Conservation (phyloP, 2,329 filamentous ascomycete species). For the Aspergillus novoparasiticus region DNA sequence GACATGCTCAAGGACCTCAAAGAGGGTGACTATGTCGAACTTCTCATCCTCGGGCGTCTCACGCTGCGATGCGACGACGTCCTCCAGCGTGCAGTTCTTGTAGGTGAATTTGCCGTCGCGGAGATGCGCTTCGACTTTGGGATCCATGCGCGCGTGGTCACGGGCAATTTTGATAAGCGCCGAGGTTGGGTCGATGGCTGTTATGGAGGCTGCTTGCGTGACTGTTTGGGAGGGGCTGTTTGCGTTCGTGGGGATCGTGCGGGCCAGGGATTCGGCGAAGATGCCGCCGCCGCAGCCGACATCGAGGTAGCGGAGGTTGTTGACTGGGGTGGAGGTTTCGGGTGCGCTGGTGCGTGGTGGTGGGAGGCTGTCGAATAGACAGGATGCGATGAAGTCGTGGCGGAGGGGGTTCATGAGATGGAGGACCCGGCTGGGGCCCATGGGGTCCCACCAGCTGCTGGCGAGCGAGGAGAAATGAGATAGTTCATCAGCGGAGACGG, state of each 20-base stretch:
- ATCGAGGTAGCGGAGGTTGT: constrained; percentile 70
- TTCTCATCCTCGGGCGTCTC: constrained; percentile 35
- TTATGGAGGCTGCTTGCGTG: constrained; percentile 44
- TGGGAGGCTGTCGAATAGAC: constrained; percentile 60
- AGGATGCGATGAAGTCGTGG: constrained; percentile 83
- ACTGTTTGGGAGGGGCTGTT: constrained; percentile 23
- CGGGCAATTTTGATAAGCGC: constrained; percentile 64
- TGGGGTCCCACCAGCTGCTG: constrained; percentile 94
- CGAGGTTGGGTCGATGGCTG: constrained; percentile 49
- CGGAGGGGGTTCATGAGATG: constrained; percentile 98
- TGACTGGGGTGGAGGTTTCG: constrained; percentile 26
- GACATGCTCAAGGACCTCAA: constrained; percentile 96
- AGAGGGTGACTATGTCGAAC: constrained; percentile 82
- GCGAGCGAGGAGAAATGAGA: constrained; percentile 94
- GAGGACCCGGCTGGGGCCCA: constrained; percentile 86
- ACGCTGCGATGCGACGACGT: constrained; percentile 20
- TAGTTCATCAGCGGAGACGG: constrained; percentile 85
- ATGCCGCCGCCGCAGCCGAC: constrained; percentile 96
- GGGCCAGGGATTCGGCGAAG: constrained; percentile 72
- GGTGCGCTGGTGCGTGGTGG: constrained; percentile 27
- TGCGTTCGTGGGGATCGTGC: constrained; percentile 37
- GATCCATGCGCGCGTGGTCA: constrained; percentile 74
- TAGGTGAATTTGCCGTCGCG: constrained; percentile 67
- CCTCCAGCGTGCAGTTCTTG: constrained; percentile 75
- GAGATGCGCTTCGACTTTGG: constrained; percentile 56